A percentile compares a stretch with the other conserved stretches of the same genome.
phyloP scores from a whole-genome alignment of 495 filamentous ascomycete species.

The Melanomma pulvis-pyrius region DNA sequence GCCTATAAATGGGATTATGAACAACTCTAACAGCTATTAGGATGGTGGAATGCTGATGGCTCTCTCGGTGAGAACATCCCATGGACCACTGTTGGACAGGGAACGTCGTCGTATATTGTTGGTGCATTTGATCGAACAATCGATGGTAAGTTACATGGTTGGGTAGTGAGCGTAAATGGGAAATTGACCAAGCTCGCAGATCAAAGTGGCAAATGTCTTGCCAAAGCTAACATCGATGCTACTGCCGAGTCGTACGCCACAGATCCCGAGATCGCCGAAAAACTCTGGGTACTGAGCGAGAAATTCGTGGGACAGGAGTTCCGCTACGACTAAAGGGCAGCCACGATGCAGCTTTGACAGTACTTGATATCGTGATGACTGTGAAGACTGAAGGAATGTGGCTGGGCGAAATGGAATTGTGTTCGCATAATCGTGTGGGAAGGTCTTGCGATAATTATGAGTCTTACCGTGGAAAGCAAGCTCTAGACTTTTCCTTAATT shows the following conservation, averaged over 20 bases:
- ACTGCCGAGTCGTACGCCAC: slow-evolving; percentile 37
- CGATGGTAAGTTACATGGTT: background rate
- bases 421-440: too few species aligned
- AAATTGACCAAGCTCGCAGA: background rate
- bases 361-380: too few species aligned
- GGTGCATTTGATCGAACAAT: slow-evolving; percentile 22
- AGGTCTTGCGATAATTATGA: too few species aligned
- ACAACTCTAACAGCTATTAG: background rate
- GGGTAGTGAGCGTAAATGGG: background rate
- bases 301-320: slow-evolving; percentile 53
- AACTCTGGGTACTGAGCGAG: slow-evolving; percentile 56
- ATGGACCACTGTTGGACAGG: slow-evolving; percentile 7
- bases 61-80: slow-evolving; percentile 1
- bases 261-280: slow-evolving; percentile 46
- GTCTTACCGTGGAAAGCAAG: too few species aligned
- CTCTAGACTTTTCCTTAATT: too few species aligned
- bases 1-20: background rate
- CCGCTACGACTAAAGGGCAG: background rate
- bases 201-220: slow-evolving; percentile 12
- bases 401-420: too few species aligned
- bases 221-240: slow-evolving; percentile 7
- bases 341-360: too few species aligned
- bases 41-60: slow-evolving; percentile 17
- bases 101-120: slow-evolving; percentile 23
- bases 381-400: too few species aligned